Evolutionary conservation across 169 alveolate species (phyloP).

Genomic region (Plasmodium malariae): DNA sequence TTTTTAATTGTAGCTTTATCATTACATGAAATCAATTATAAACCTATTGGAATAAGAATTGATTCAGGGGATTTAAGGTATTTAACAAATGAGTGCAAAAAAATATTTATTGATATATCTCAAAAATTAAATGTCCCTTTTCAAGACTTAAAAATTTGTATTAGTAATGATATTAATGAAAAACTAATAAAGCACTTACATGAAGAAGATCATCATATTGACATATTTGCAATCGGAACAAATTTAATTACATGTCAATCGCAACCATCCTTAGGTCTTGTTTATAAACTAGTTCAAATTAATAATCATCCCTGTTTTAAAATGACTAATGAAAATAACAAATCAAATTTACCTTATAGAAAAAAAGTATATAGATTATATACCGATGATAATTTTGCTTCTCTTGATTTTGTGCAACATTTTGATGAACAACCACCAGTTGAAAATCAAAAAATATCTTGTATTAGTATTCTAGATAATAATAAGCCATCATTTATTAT

Average conservation of each 20-base stretch:
- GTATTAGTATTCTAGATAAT: conserved; percentile 21
- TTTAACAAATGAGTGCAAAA: conserved; percentile 82
- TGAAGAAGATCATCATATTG: conserved; percentile 89
- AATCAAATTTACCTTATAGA: conserved; percentile 89
- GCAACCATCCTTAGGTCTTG: conserved; percentile 94
- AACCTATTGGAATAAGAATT: conserved; percentile 91
- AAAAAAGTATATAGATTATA: conserved; percentile 88
- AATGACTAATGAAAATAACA: conserved; percentile 90
- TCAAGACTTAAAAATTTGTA: conserved; percentile 81
- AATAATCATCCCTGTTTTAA: conserved; percentile 90
- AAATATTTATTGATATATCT: conserved; percentile 78
- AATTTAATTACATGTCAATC: conserved; percentile 94
- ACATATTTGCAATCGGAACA: conserved; percentile 94
- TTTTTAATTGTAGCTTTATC: conserved; percentile 90
- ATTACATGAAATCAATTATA: conserved; percentile 76
- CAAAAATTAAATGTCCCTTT: conserved; percentile 75
- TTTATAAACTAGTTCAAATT: conserved; percentile 92
- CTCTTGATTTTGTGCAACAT: conserved; percentile 78
- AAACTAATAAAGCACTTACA: conserved; percentile 67
- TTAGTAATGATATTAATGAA: conserved; percentile 92
- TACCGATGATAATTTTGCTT: conserved; percentile 77
- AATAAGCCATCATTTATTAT: conserved; percentile 13
- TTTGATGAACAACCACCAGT: conserved; percentile 37
- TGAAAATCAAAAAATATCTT: conserved; percentile 22
- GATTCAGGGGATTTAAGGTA: conserved; percentile 93